phyloP scores from a whole-genome alignment of 441 rosid species.

The Hura crepitans region DNA sequence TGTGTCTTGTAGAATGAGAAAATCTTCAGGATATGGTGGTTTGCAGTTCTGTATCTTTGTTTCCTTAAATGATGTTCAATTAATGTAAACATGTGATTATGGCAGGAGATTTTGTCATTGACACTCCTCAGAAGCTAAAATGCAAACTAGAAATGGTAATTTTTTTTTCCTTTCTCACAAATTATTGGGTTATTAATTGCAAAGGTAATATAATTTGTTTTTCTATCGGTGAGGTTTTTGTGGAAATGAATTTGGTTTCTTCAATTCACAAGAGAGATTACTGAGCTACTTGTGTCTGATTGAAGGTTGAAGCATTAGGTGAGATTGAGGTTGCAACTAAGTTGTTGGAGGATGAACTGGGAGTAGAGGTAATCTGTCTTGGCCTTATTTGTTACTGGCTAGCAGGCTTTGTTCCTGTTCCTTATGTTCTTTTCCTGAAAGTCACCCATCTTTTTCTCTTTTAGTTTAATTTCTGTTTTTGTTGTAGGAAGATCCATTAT shows the following conservation, averaged over 20 bases:
- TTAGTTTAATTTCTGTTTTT: conserved; percentile 11
- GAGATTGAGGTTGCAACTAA: conserved; percentile 85
- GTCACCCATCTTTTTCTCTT: background rate
- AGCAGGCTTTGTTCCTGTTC: background rate
- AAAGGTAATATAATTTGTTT: conserved; percentile 1
- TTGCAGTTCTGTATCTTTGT: background rate
- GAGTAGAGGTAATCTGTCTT: conserved; percentile 44
- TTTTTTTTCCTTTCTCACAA: background rate
- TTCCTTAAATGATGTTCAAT: background rate
- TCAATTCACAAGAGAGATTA: conserved; percentile 16
- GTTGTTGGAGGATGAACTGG: conserved; percentile 51
- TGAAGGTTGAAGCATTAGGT: conserved; percentile 81
- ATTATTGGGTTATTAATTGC: background rate
- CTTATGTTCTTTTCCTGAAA: background rate
- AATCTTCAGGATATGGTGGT: background rate
- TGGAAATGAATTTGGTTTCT: conserved; percentile 17
- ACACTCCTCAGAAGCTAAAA: conserved; percentile 80
- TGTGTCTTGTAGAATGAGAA: background rate
- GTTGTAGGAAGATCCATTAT: conserved; percentile 73
- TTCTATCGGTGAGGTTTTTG: background rate
- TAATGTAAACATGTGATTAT: conserved; percentile 19
- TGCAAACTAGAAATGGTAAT: conserved; percentile 80
- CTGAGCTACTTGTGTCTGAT: conserved; percentile 30
- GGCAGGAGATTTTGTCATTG: conserved; percentile 85
- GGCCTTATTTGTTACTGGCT: conserved; percentile 7